Evolutionary conservation across 306 rosid genomes (phyloP), one percentile per base, ranked within the genome.

Genomic region (Pachyrhizus erosus): DNA sequence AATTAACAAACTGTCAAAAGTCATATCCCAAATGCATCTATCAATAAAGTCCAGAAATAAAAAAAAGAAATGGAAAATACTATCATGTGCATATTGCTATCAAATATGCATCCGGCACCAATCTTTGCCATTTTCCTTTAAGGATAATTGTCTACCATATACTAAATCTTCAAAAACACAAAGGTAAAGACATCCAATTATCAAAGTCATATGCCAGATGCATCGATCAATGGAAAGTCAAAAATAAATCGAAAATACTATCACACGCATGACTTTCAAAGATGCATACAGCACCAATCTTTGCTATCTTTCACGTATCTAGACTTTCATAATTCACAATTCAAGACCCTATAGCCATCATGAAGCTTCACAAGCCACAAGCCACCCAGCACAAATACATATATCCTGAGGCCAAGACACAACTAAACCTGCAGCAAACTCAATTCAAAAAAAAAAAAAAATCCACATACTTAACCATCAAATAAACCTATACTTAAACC

Each of bases 401-500:
- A 15, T 57, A 29, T 3, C 61, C 21, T 40, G 13, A 17, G 48
- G 24, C 43, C 51, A n/a, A n/a, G 54, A n/a, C 48, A 24, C 29
- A 66, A 77, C 43, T 27, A 74, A 75, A 74, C 5, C 1, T 1
- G 15, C 62, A 69, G 40, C 62, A 70, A 48, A 75, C 34, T 46
- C 29, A 64, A 74, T 43, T 58, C 77, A 54, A 76, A 77, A 49
- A 37, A 26, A 77, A 49, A 37, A 26, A 43, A 43, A 31, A 46
- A 20, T 8, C 69, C 27, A 81, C 17, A 62, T 14, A 31, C 65
- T 27, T 75, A 70, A 45, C 26, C 60, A 45, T 72, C 33, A 27
- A 70, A 83, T 54, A 26, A 60, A 71, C 64, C 79, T 43, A 61
- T 9, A 20, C 29, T 21, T 0, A 21, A 21, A 55, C 62, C 42